phyloP scores from a whole-genome alignment of 1,284 basidiomycete genomes.

The Puccinia coronata region DNA sequence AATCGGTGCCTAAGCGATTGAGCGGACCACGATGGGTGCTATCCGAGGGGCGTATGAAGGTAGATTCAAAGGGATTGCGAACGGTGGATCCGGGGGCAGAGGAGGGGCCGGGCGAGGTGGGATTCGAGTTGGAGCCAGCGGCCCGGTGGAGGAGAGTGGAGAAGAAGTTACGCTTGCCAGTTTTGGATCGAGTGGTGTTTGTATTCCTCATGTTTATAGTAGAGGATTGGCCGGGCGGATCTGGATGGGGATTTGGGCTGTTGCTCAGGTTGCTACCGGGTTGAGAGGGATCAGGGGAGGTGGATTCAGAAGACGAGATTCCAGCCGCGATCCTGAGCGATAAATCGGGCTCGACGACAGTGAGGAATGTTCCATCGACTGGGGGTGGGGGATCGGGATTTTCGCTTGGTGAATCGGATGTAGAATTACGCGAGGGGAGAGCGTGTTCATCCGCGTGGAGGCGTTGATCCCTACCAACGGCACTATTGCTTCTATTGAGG shows the following conservation, averaged over 20 bases:
- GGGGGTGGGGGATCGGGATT: constrained; percentile 12
- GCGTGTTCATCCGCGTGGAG: not conserved
- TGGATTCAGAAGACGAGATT: not conserved
- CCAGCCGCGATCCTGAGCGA: not conserved
- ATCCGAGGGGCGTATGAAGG: constrained; percentile 15
- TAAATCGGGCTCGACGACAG: constrained; percentile 11
- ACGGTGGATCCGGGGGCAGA: not conserved
- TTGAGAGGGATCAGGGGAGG: not conserved
- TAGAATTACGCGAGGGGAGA: not conserved
- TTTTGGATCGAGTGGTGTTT: constrained; percentile 14
- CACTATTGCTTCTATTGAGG: constrained; percentile 20
- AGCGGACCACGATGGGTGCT: not conserved
- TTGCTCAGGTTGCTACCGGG: not conserved
- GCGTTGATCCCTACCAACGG: not conserved
- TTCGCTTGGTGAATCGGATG: not conserved
- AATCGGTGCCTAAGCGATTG: not conserved
- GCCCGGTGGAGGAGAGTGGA: constrained; percentile 33
- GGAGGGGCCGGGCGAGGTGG: constrained; percentile 23
- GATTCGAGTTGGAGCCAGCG: constrained; percentile 24
- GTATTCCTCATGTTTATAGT: not conserved
- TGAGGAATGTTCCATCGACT: constrained; percentile 27
- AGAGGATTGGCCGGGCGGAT: constrained; percentile 21
- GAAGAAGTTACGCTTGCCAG: constrained; percentile 44
- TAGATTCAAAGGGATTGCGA: constrained; percentile 37
- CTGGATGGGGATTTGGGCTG: not conserved